Percentiles rank a stretch among this genome's conserved stretches.
phyloP scores from a whole-genome alignment of 83 land plant genomes.

The Picea mariana region DNA sequence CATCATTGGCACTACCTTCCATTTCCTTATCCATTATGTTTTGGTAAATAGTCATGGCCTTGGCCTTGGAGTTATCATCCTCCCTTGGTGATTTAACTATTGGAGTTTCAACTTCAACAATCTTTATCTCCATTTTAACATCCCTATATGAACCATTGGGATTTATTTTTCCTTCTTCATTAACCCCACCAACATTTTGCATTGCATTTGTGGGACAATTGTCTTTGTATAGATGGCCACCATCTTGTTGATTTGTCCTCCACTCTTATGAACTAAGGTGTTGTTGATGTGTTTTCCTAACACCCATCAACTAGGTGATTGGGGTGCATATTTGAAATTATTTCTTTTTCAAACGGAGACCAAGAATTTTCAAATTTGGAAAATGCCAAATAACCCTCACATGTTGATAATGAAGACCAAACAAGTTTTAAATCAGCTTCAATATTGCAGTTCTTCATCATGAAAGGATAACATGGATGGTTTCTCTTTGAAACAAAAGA shows the following conservation, averaged over 20 bases:
- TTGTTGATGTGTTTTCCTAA: too few species aligned
- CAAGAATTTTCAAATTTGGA: too few species aligned
- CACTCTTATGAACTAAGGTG: not conserved
- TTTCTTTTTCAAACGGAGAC: too few species aligned
- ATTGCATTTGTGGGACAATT: not conserved
- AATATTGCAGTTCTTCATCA: too few species aligned
- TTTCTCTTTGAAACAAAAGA: too few species aligned
- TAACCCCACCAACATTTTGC: not conserved
- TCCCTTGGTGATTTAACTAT: not conserved
- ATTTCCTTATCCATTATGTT: not conserved
- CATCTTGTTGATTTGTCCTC: not conserved
- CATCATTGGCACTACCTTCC: not conserved
- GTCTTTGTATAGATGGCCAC: not conserved
- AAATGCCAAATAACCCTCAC: too few species aligned
- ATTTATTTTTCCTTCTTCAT: slow-evolving; percentile 41
- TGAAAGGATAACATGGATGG: too few species aligned
- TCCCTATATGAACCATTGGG: slow-evolving; percentile 33
- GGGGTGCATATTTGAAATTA: too few species aligned
- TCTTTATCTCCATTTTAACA: slow-evolving; percentile 46
- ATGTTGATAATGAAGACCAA: too few species aligned
- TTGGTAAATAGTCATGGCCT: not conserved
- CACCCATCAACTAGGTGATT: too few species aligned
- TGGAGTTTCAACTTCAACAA: slow-evolving; percentile 5
- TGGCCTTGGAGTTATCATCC: not conserved
- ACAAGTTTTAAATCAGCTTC: too few species aligned